Evolutionary conservation across 208 protist genomes (phyloP).

Genomic region (Trypanosoma brucei): DNA sequence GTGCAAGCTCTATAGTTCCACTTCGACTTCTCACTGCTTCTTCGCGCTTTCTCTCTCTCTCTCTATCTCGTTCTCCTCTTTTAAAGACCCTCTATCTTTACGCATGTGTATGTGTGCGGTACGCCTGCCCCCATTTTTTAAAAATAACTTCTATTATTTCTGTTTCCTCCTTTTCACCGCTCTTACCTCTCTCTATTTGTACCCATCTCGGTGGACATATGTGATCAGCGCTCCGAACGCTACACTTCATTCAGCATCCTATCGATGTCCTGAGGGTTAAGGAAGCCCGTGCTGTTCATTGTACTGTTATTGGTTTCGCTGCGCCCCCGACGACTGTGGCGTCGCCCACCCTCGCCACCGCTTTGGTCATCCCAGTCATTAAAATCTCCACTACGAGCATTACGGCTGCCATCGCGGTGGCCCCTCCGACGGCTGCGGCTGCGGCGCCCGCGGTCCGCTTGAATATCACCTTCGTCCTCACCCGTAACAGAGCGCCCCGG

Average conservation of each 20-base stretch:
- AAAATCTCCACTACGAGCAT: too few relatives aligned
- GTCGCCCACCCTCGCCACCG: neutral
- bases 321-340: neutral
- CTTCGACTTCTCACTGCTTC: too few relatives aligned
- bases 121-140: too few relatives aligned
- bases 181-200: too few relatives aligned
- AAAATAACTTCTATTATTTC: too few relatives aligned
- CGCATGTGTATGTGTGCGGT: too few relatives aligned
- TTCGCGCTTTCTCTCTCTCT: too few relatives aligned
- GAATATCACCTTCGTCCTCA: neutral
- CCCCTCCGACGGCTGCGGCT: neutral
- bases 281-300: neutral
- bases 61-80: too few relatives aligned
- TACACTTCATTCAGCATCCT: slow-evolving; percentile 23
- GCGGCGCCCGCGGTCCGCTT: neutral
- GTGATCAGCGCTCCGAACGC: neutral
- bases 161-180: too few relatives aligned
- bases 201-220: too few relatives aligned
- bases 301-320: neutral
- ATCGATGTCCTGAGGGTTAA: slow-evolving; percentile 7
- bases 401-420: neutral
- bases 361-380: neutral
- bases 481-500: neutral
- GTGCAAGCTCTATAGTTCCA: too few relatives aligned
- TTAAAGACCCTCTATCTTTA: too few relatives aligned